Percentiles rank a stretch among this genome's conserved stretches.
Conservation (phyloP, 208 protist genomes). For the Trichomonas vaginalis region DNA sequence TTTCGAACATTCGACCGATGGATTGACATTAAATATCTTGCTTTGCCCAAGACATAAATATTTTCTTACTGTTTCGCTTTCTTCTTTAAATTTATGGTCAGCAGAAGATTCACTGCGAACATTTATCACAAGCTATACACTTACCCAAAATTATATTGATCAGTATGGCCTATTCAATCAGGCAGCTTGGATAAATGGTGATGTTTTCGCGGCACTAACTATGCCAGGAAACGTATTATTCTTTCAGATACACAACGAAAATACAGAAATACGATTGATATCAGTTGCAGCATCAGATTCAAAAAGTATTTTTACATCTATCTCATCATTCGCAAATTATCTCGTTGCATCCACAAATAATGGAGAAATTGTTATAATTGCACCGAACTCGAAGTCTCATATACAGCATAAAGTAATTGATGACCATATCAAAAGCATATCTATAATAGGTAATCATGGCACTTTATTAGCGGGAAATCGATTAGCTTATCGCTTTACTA, state of each 20-base stretch:
- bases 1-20: not conserved
- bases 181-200: not conserved
- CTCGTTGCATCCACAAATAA: not conserved
- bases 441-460: not conserved
- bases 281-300: not conserved
- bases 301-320: not conserved
- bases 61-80: not conserved
- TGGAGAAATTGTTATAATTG: not conserved
- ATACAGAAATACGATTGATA: not conserved
- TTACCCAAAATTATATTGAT: not conserved
- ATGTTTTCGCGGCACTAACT: not conserved
- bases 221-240: not conserved
- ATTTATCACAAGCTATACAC: not conserved
- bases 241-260: not conserved
- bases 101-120: not conserved
- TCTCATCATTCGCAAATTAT: not conserved
- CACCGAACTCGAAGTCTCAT: not conserved
- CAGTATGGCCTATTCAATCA: not conserved
- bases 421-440: not conserved
- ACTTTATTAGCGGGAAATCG: not conserved
- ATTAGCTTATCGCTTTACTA: not conserved
- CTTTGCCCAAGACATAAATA: not conserved
- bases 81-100: not conserved
- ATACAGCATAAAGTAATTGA: not conserved
- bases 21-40: not conserved